phyloP scores from a whole-genome alignment of 1,284 basidiomycete species.

The Rhizoctonia solani region DNA sequence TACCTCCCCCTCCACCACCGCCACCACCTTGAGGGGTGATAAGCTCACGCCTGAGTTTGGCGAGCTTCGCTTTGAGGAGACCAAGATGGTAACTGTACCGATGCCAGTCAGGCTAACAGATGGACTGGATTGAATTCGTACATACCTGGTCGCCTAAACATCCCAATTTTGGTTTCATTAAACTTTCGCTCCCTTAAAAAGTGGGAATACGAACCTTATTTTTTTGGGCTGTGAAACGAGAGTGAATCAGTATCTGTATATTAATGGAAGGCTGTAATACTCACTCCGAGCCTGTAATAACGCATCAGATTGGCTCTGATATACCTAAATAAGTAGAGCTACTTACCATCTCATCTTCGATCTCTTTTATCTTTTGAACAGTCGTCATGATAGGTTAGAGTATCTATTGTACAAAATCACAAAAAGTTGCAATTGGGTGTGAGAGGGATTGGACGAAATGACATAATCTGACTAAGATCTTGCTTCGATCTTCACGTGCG shows the following conservation, averaged over 20 bases:
- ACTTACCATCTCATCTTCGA: slow-evolving; percentile 95
- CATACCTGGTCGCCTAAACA: slow-evolving; percentile 60
- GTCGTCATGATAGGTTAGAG: slow-evolving; percentile 65
- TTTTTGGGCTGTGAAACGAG: slow-evolving; percentile 73
- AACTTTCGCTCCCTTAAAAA: too few relatives aligned
- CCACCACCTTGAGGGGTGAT: slow-evolving; percentile 78
- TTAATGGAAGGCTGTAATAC: slow-evolving; percentile 41
- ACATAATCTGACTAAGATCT: slow-evolving; percentile 1
- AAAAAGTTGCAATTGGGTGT: neutral
- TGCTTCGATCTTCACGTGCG: neutral
- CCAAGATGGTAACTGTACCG: slow-evolving; percentile 54
- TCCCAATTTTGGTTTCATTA: too few relatives aligned
- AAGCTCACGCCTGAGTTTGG: slow-evolving; percentile 94
- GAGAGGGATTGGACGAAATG: neutral
- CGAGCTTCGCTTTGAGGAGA: slow-evolving; percentile 78
- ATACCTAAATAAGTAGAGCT: slow-evolving; percentile 39
- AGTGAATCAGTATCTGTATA: neutral
- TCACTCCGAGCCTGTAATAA: slow-evolving; percentile 49
- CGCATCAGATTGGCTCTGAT: neutral
- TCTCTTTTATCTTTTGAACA: slow-evolving; percentile 92
- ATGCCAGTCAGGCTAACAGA: slow-evolving; percentile 44
- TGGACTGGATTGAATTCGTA: neutral
- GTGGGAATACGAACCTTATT: slow-evolving; percentile 80
- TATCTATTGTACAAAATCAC: neutral
- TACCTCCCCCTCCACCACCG: slow-evolving; percentile 82